Conservation (phyloP, 2,329 filamentous ascomycete species). For the Apiospora pterosperma region DNA sequence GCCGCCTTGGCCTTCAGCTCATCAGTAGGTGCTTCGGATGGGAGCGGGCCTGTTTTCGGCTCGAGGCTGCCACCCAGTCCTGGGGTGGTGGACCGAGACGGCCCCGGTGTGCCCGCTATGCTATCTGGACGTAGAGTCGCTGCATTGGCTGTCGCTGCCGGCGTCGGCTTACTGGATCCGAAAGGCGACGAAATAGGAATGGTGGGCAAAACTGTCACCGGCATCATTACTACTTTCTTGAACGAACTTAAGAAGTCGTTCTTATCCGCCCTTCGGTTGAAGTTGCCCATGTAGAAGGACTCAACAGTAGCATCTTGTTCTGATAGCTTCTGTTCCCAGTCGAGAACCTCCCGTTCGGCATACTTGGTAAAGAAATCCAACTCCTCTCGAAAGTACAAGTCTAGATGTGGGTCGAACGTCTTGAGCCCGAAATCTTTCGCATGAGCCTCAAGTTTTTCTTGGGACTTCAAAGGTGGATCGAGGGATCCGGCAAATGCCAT, state of each 20-base stretch:
- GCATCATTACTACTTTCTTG: constrained; percentile 99
- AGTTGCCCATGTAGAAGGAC: constrained; percentile 92
- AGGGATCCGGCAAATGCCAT: constrained; percentile 73
- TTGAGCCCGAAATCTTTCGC: constrained; percentile 65
- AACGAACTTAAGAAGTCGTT: constrained; percentile 95
- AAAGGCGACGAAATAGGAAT: constrained; percentile 60
- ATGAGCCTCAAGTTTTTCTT: constrained; percentile 58
- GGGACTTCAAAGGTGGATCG: constrained; percentile 60
- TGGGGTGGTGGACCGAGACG: constrained; percentile 50
- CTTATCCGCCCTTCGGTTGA: constrained; percentile 93
- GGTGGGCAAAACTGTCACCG: constrained; percentile 81
- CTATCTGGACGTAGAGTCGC: constrained; percentile 18
- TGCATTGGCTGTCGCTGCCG: constrained; percentile 25
- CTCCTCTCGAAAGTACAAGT: constrained; percentile 89
- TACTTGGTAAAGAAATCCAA: constrained; percentile 77
- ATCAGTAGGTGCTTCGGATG: constrained; percentile 72
- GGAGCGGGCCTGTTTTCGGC: constrained; percentile 40
- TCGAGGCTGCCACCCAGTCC: constrained; percentile 34
- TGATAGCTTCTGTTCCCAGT: constrained; percentile 88
- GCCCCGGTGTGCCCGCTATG: constrained; percentile 30
- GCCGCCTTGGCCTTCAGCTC: constrained; percentile 97
- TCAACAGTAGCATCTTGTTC: constrained; percentile 90
- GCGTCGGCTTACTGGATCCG: constrained; percentile 37
- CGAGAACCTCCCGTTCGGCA: constrained; percentile 71
- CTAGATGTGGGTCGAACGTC: constrained; percentile 90